Evolutionary conservation across 31 red algal genomes (phyloP), one percentile per base, ranked within the genome.

Genomic region (Asparagopsis taxiformis): DNA sequence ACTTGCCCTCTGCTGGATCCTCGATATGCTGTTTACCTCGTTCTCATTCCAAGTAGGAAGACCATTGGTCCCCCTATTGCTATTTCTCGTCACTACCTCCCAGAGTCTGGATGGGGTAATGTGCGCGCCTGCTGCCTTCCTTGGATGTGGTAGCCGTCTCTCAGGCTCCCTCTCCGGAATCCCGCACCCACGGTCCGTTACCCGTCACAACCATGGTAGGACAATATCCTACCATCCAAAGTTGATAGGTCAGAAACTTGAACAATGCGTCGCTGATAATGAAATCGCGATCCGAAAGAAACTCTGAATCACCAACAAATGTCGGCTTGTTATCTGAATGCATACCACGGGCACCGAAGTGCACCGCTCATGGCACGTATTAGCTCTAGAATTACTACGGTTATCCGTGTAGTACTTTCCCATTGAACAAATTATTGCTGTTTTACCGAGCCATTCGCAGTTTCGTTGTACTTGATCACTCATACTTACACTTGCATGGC

Each of bases 361-460:
- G 21, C 8, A 20, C 50, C 49, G 22, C 30, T 72, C 4, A 24
- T 30, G 23, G 75, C 85, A 81, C 52, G 75, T 81, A 90, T 90
- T 90, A 90, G 65, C 76, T 90, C 74, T 90, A 90, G 85, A 80
- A 90, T 85, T 81, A 55, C 76, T 81, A 81, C 70, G 41, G 70
- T 75, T 75, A 75, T 75, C 62, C 62, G 1, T 24, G 75, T 80
- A 68, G 75, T 68, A 68, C n/a, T 31, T 65, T 80, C 76, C 70
- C 81, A 70, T 68, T 77, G 74, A 83, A 83, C 52, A 87, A 88
- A 93, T 69, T 77, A 75, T 93, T 75, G 75, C 90, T 93, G 90
- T 87, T 93, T 87, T 93, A 93, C 75, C 78, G 89, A 93, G 89
- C 89, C 89, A 86, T 85, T 85, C 88, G 82, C 79, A 90, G 76